Evolutionary conservation across 2,329 filamentous ascomycete genomes (phyloP).

Genomic region (Mycocentrospora acerina): DNA sequence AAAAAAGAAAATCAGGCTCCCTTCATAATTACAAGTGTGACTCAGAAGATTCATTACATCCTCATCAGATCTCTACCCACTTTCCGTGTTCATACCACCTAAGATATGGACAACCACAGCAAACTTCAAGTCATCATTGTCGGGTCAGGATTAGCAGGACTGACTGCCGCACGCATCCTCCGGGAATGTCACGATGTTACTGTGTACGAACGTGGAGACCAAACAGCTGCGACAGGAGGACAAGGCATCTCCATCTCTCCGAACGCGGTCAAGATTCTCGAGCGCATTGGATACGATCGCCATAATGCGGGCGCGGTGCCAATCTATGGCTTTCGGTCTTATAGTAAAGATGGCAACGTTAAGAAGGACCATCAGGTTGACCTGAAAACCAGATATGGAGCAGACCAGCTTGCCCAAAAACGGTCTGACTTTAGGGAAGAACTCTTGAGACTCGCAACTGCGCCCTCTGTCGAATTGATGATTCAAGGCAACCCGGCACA

Average conservation of each 20-base stretch:
- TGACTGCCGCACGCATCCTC: slow-evolving; percentile 9
- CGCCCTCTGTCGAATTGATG: not conserved
- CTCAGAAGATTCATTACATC: no score
- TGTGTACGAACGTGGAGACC: slow-evolving; percentile 6
- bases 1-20: no score
- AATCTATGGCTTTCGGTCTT: slow-evolving; percentile 3
- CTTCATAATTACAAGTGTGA: no score
- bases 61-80: no score
- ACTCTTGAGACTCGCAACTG: slow-evolving; percentile 6
- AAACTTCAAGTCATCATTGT: slow-evolving; percentile 8
- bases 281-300: slow-evolving; percentile 3
- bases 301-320: slow-evolving; percentile 2
- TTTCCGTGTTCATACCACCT: not conserved
- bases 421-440: slow-evolving; percentile 8
- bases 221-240: slow-evolving; percentile 1
- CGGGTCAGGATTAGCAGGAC: slow-evolving; percentile 9
- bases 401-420: slow-evolving; percentile 5
- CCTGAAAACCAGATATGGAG: slow-evolving; percentile 6
- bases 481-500: not conserved
- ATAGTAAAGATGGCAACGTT: slow-evolving; percentile 3
- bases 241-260: slow-evolving; percentile 9
- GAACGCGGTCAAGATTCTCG: slow-evolving; percentile 11
- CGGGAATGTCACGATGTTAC: slow-evolving; percentile 8
- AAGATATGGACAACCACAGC: not conserved
- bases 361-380: slow-evolving; percentile 2